Base-by-base conservation (phyloP, 306 rosid species). In the Inga leiocalycina region DNA sequence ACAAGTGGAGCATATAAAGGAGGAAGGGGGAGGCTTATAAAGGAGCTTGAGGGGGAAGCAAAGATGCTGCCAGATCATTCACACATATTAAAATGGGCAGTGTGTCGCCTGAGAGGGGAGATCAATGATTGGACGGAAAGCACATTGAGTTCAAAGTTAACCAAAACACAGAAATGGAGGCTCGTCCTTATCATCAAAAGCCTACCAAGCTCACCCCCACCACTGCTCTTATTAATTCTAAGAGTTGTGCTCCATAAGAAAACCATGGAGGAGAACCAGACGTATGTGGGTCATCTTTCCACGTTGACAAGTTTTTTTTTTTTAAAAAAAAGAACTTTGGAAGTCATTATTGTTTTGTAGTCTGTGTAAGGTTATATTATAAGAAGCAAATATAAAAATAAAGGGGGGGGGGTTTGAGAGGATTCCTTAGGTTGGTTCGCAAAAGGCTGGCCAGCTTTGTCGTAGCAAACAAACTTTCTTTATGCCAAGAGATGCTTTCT, bases 11-110 rank as follows among this genome's bases (percentile, higher is more conserved):
- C 44, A 84, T 69, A 66, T 78, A 88, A 82, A 82, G 62, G 56
- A 17, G 20, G 59, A 17, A 44, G 45, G 70, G 35, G 70, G 85
- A 43, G 27, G 27, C 89, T 59, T 88, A 86, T 78, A 89, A 84
- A 83, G 93, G 89, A 84, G 83, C 90, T 87, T 86, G 54, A 77
- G 81, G 80, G 66, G 85, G 83, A 90, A 86, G 92, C 84, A 95
- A 93, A 92, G 99, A 93, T 93, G 95, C 92, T 89, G 98, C 94
- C 98, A 96, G 98, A 83, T 96, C 97, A 93, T 89, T 82, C 65
- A 84, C 73, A 75, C 84, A 82, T 88, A 78, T 79, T 80, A 88
- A 90, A 82, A 88, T 82, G 66, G 75, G 75, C 61, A 88, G 74
- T 70, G 69, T 92, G 97, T 90, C 87, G 90, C 90, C 87, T 69